A percentile compares a stretch with the other conserved stretches of the same genome.
phyloP scores from a whole-genome alignment of 371 early-diverging fungal species.

The Lichtheimia ramosa region DNA sequence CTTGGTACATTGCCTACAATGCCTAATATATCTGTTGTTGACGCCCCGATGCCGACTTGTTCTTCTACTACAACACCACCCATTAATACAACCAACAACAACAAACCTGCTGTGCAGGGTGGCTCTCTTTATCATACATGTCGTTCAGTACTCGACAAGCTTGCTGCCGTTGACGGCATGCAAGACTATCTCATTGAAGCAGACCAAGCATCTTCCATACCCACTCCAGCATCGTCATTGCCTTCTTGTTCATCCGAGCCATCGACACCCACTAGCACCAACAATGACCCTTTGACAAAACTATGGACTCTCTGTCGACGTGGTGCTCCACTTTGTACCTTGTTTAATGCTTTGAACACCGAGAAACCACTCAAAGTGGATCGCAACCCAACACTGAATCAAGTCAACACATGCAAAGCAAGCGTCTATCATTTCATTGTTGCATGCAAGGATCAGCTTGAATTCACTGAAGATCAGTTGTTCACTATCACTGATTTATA shows the following conservation, averaged over 20 bases:
- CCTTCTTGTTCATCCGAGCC: conserved; percentile 27
- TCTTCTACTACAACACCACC: conserved; percentile 14
- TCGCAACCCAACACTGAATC: conserved; percentile 53
- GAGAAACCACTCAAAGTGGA: conserved; percentile 52
- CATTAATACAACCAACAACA: conserved; percentile 21
- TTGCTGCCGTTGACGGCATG: conserved; percentile 63
- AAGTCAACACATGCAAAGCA: conserved; percentile 79
- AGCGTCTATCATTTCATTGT: conserved; percentile 79
- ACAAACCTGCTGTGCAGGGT: conserved; percentile 32
- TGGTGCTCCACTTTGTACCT: conserved; percentile 80
- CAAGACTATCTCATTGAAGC: conserved; percentile 50
- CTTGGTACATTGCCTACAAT: conserved; percentile 24
- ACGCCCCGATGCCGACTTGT: conserved; percentile 26
- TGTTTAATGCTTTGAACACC: conserved; percentile 78
- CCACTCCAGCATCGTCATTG: conserved; percentile 15
- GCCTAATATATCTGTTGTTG: conserved; percentile 20
- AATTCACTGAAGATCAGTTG: conserved; percentile 72
- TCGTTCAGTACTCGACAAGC: conserved; percentile 56
- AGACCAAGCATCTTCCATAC: not conserved
- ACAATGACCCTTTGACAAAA: conserved; percentile 77
- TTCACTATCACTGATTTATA: conserved; percentile 87
- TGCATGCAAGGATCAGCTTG: conserved; percentile 68
- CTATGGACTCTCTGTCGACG: conserved; percentile 88
- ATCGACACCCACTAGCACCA: conserved; percentile 26
- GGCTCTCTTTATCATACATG: conserved; percentile 69